Conservation (phyloP, 108 stramenopile genomes). For the Cyclotella sp. region DNA sequence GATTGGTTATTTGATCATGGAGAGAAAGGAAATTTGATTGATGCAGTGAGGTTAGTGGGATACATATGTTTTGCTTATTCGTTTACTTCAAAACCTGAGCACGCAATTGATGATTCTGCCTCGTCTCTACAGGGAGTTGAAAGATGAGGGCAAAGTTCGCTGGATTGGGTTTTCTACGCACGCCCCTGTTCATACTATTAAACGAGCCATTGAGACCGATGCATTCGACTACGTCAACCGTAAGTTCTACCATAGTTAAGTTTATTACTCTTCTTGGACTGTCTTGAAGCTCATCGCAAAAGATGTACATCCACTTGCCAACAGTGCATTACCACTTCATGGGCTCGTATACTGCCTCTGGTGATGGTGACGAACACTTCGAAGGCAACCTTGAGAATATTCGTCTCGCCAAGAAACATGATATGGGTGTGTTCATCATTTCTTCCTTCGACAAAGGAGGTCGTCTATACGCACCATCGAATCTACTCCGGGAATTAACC, state of each 20-base stretch:
- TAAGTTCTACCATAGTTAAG: not conserved
- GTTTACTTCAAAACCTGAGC: not conserved
- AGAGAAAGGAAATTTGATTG: constrained; percentile 66
- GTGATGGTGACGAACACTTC: constrained; percentile 49
- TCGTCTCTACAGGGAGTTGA: constrained; percentile 46
- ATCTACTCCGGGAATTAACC: constrained; percentile 67
- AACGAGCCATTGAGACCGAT: constrained; percentile 70
- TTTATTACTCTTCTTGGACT: not conserved
- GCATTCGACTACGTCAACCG: constrained; percentile 85
- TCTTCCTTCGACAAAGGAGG: constrained; percentile 93
- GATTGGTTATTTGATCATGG: constrained; percentile 70
- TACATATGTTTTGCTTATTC: not conserved
- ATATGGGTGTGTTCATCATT: constrained; percentile 92
- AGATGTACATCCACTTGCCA: not conserved
- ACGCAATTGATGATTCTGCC: not conserved
- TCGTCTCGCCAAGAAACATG: constrained; percentile 65
- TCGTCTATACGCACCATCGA: constrained; percentile 69
- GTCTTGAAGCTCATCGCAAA: not conserved
- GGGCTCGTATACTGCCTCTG: constrained; percentile 87
- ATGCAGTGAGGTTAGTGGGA: constrained; percentile 45
- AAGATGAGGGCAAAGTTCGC: constrained; percentile 74
- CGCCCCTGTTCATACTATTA: constrained; percentile 76
- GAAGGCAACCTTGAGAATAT: constrained; percentile 76
- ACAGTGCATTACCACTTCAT: constrained; percentile 86
- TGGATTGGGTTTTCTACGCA: constrained; percentile 91